Evolutionary conservation across 169 alveolate species (phyloP).

Genomic region (Theileria orientalis): DNA sequence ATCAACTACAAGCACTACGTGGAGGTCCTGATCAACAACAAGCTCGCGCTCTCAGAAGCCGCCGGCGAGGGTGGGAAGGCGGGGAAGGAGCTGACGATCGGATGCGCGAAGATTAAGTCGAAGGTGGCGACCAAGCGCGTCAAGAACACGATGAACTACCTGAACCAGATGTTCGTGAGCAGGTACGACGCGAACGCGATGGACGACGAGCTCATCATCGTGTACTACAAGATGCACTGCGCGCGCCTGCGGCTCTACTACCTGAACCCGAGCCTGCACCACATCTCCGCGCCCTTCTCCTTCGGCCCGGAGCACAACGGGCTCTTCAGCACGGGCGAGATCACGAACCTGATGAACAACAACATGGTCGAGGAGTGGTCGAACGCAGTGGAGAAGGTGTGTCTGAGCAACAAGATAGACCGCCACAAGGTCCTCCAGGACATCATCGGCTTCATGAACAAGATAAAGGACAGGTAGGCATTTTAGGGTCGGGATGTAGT

Average conservation of each 20-base stretch:
- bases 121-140: neutral
- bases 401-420: neutral
- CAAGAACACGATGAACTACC: neutral
- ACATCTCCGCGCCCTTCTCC: constrained; percentile 10
- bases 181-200: neutral
- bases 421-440: neutral
- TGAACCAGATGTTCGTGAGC: neutral
- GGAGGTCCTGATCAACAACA: neutral
- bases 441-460: neutral
- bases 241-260: constrained; percentile 27
- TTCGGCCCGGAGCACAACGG: neutral
- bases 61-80: neutral
- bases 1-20: neutral
- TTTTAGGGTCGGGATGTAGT: neutral
- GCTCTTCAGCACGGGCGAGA: neutral
- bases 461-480: constrained; percentile 1
- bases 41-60: neutral
- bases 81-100: neutral
- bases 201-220: constrained; percentile 14
- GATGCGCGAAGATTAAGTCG: neutral
- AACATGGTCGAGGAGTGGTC: neutral
- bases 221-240: constrained; percentile 15
- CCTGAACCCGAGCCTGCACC: constrained; percentile 1
- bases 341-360: neutral
- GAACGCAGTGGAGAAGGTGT: neutral